phyloP scores from a whole-genome alignment of 108 stramenopile genomes.

The Cyclotella baltica region DNA sequence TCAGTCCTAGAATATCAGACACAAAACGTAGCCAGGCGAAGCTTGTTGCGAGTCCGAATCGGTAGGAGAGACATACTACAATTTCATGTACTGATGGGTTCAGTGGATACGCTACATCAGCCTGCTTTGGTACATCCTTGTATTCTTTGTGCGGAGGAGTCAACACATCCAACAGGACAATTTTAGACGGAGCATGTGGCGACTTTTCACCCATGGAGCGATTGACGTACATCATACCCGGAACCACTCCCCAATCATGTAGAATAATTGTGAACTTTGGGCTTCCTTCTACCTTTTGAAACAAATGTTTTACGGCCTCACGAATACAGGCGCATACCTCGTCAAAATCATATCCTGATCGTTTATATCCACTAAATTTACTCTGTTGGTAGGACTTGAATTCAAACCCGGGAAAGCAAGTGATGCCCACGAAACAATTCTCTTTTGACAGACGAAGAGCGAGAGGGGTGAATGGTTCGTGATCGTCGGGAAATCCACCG shows the following conservation, averaged over 20 bases:
- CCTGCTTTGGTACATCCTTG: slow-evolving; percentile 15
- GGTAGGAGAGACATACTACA: slow-evolving; percentile 31
- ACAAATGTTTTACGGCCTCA: slow-evolving; percentile 41
- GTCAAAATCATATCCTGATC: slow-evolving; percentile 48
- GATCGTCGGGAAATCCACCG: slow-evolving; percentile 56
- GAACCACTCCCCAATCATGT: slow-evolving; percentile 62
- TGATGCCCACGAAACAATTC: slow-evolving; percentile 53
- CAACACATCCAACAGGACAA: slow-evolving; percentile 61
- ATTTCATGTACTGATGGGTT: slow-evolving; percentile 16
- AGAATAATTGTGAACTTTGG: slow-evolving; percentile 50
- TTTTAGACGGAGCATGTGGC: slow-evolving; percentile 32
- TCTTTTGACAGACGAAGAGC: slow-evolving; percentile 45
- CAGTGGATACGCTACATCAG: slow-evolving; percentile 2
- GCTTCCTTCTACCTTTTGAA: slow-evolving; percentile 8
- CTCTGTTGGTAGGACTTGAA: slow-evolving; percentile 14
- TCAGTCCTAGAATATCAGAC: slow-evolving; percentile 36
- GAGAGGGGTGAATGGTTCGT: slow-evolving; percentile 43
- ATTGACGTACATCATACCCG: slow-evolving; percentile 56
- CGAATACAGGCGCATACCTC: slow-evolving; percentile 42
- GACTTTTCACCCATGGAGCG: slow-evolving; percentile 37
- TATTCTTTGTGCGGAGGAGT: slow-evolving; percentile 39
- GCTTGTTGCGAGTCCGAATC: slow-evolving; percentile 23
- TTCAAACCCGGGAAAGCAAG: slow-evolving; percentile 58
- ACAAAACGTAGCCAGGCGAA: slow-evolving; percentile 32
- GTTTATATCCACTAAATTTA: slow-evolving; percentile 25